Conservation (phyloP, 192 early-diverging fungal genomes). For the Rhizoclosmatium sp. region DNA sequence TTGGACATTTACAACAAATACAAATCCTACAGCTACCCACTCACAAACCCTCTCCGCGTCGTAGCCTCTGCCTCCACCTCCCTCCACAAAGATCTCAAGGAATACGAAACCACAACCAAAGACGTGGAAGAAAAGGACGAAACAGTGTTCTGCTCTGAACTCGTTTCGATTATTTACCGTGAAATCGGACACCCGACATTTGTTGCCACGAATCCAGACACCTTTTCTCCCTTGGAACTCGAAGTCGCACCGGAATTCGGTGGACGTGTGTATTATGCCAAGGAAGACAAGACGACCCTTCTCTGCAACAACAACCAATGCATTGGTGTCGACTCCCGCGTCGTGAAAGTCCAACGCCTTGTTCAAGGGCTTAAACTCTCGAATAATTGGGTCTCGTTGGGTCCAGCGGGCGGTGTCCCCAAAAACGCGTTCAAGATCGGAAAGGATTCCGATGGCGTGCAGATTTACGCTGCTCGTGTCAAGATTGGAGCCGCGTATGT, state of each 20-base stretch:
- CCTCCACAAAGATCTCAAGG: conserved; percentile 27
- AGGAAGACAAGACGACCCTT: conserved; percentile 25
- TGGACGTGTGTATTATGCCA: conserved; percentile 26
- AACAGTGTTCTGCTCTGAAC: conserved; percentile 43
- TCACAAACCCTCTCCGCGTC: conserved; percentile 37
- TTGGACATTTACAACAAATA: conserved; percentile 40
- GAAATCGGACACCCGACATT: conserved; percentile 34
- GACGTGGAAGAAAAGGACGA: conserved; percentile 40
- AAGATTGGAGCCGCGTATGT: conserved; percentile 26
- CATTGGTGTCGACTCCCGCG: not conserved
- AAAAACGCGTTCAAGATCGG: conserved; percentile 18
- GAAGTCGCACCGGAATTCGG: conserved; percentile 38
- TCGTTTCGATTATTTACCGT: conserved; percentile 42
- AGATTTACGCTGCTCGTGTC: conserved; percentile 30
- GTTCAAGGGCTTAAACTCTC: not conserved
- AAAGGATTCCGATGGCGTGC: conserved; percentile 18
- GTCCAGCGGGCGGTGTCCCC: conserved; percentile 9
- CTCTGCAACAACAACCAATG: conserved; percentile 1
- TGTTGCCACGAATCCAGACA: conserved; percentile 28
- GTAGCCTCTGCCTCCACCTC: conserved; percentile 40
- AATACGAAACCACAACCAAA: conserved; percentile 31
- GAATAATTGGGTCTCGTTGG: conserved; percentile 1
- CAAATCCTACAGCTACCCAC: conserved; percentile 21
- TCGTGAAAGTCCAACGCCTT: not conserved
- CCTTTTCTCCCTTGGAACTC: conserved; percentile 45